Percentiles rank a stretch among this genome's conserved stretches.
These are phyloP conservation scores for Cryptosporidium baileyi DNA, from an alignment of 169 alveolate genomes.

Conservation along the genomic window DNA sequence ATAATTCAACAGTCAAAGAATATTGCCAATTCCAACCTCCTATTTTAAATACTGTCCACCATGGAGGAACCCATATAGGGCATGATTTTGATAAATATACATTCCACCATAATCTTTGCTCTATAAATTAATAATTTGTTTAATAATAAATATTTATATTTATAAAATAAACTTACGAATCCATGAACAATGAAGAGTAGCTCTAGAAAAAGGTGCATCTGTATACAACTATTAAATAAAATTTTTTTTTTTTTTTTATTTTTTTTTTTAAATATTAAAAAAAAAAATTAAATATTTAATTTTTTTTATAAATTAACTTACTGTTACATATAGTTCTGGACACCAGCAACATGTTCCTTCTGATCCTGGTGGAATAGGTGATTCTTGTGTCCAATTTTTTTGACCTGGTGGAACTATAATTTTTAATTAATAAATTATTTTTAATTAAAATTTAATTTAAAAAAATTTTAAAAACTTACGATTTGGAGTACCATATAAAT, in stretches of 20 bases:
- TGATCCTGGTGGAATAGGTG: slow-evolving; percentile 69
- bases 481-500: slow-evolving; percentile 55
- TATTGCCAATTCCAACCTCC: slow-evolving; percentile 72
- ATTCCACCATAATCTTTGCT: slow-evolving; percentile 70
- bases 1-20: slow-evolving; percentile 30
- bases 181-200: slow-evolving; percentile 64
- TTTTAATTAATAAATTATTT: neutral
- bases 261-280: neutral
- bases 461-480: slow-evolving; percentile 20
- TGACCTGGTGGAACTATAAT: slow-evolving; percentile 65
- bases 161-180: slow-evolving; percentile 47
- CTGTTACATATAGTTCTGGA: slow-evolving; percentile 65
- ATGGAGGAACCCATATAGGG: slow-evolving; percentile 67
- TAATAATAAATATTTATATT: neutral
- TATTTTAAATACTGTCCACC: slow-evolving; percentile 69
- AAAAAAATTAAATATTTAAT: neutral
- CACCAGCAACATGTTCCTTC: slow-evolving; percentile 69
- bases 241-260: neutral
- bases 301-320: neutral
- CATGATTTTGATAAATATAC: slow-evolving; percentile 68
- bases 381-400: slow-evolving; percentile 57
- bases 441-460: neutral
- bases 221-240: slow-evolving; percentile 38
- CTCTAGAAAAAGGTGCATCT: slow-evolving; percentile 69
- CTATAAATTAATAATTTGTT: neutral